Base-by-base conservation (phyloP, 164 flowering plant genomes). In the Hamamelis virginiana region DNA sequence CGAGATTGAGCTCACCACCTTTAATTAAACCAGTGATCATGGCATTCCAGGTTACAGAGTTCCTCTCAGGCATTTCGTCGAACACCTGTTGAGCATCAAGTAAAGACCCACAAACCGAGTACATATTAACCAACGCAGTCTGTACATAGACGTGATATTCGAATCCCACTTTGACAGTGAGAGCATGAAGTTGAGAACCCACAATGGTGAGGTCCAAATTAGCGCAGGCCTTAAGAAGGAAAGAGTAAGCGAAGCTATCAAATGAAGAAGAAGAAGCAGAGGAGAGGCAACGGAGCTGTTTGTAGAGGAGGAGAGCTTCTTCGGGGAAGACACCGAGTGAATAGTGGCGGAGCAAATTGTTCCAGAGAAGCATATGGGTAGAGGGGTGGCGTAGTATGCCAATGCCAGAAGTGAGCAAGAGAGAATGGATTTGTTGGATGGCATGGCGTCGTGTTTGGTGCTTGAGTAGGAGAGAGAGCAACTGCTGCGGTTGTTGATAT, bases 21-120 rank as follows among this genome's bases (percentile, higher is more conserved):
- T 81, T 82, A 1, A 69, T 62, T 28, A 82, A 82, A 59, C 91
- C 91, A 56, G 88, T 82, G 16, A 87, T 76, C 77, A 87, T 47
- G 22, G 73, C 89, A 79, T 86, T 87, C 88, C 94, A 89, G 0
- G 88, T 73, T 23, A 86, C 89, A 22, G 62, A 62, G 65, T 81
- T 89, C 65, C 82, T 84, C 33, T 75, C 82, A 48, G 86, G 84
- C 89, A 85, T 84, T 81, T 78, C 85, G 48, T 84, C 77, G 45
- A 87, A 87, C 84, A 85, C 77, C 3, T 43, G 57, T 21, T 9
- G 21, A n/a, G 79, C 79, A 27, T 70, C 76, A 23, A 1, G 8
- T 41, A 76, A 26, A 53, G 23, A 27, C 46, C 82, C 82, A 59
- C 64, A 62, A 38, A 61, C 51, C 0, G 27, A 64, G 60, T 79